Conservation (phyloP, 768 basidiomycete species). For the Crucibulum laeve region DNA sequence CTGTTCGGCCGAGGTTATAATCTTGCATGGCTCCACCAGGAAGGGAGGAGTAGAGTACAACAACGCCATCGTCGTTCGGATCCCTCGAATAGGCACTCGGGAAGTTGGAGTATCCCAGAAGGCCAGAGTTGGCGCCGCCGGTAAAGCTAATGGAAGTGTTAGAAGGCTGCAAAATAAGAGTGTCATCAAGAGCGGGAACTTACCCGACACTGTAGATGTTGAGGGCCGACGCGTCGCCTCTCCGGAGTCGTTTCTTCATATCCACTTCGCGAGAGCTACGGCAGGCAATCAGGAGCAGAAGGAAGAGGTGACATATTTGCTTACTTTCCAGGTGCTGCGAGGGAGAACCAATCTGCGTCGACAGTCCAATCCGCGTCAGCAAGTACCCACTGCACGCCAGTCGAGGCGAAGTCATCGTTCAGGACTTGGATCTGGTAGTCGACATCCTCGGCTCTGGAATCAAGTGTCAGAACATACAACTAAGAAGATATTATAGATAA, state of each 20-base stretch:
- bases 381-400: background rate
- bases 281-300: too few relatives aligned
- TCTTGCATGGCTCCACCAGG: slow-evolving; percentile 17
- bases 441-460: slow-evolving; percentile 2
- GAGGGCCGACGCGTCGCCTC: background rate
- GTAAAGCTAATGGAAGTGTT: background rate
- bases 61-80: slow-evolving; percentile 23
- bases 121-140: slow-evolving; percentile 14
- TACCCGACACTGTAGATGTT: slow-evolving; percentile 5
- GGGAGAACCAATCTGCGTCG: slow-evolving; percentile 1
- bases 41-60: slow-evolving; percentile 15
- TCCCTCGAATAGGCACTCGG: slow-evolving; percentile 13
- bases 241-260: background rate
- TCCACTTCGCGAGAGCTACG: background rate
- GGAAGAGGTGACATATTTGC: too few relatives aligned
- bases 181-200: background rate
- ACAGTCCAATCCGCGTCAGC: background rate
- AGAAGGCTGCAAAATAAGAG: background rate
- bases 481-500: background rate
- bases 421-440: slow-evolving; percentile 8
- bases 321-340: background rate
- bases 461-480: slow-evolving; percentile 1
- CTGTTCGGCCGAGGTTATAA: slow-evolving; percentile 18
- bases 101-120: slow-evolving; percentile 24
- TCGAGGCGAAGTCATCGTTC: background rate